A percentile compares a stretch with the other conserved stretches of the same genome.
These are phyloP conservation scores for Musa troglodytarum DNA, from an alignment of 176 grass and related monocot species.

Conservation along the genomic window DNA sequence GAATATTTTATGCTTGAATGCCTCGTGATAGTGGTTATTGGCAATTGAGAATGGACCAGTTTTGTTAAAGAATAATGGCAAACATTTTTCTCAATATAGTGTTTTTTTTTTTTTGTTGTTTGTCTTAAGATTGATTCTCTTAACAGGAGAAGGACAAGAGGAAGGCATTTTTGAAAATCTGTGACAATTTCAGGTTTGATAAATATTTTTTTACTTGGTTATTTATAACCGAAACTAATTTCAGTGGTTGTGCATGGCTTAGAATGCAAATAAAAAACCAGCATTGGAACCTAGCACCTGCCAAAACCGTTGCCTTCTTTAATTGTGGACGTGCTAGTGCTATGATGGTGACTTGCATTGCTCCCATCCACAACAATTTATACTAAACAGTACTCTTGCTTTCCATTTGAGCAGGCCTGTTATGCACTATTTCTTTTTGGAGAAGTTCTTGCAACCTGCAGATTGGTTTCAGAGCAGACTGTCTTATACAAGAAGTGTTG, in stretches of 20 bases:
- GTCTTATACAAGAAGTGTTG: conserved; percentile 87
- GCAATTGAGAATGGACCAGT: too few relatives aligned
- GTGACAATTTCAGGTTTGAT: conserved; percentile 67
- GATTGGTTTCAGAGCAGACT: conserved; percentile 89
- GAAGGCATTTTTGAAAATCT: conserved; percentile 74
- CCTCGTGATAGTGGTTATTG: too few relatives aligned
- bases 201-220: conserved; percentile 20
- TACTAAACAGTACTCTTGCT: background rate
- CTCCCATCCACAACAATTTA: background rate
- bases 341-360: background rate
- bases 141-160: conserved; percentile 90
- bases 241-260: background rate
- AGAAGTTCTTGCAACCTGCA: conserved; percentile 80
- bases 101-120: background rate
- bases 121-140: conserved; percentile 19
- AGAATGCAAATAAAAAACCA: background rate
- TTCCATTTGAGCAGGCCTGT: conserved; percentile 54
- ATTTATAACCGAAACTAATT: background rate
- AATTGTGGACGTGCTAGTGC: background rate
- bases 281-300: background rate
- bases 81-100: too few relatives aligned
- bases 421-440: conserved; percentile 92
- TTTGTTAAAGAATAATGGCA: too few relatives aligned
- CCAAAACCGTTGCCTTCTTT: background rate
- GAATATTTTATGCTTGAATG: background rate